Evolutionary conservation across 495 filamentous ascomycete species (phyloP).

Genomic region (Saxophila tyrrhenica): DNA sequence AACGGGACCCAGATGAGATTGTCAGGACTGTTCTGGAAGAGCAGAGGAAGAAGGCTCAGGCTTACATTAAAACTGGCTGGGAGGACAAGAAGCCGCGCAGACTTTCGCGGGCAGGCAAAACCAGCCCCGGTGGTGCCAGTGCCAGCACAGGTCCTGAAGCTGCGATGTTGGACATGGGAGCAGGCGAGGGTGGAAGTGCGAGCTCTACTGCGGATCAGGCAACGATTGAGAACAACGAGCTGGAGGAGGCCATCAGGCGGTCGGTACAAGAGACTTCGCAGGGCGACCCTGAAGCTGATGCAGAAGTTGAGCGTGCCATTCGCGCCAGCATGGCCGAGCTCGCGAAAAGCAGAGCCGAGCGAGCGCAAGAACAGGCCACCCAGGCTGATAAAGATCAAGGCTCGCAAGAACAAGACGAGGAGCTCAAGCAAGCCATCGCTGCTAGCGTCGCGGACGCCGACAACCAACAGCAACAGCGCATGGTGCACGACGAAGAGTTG

Average conservation of each 20-base stretch:
- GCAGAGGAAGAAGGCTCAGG: slow-evolving; percentile 26
- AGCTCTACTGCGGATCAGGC: neutral
- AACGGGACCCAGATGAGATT: slow-evolving; percentile 41
- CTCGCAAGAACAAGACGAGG: slow-evolving; percentile 25
- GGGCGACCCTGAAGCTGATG: slow-evolving; percentile 56
- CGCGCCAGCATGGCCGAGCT: slow-evolving; percentile 55
- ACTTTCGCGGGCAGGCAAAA: neutral
- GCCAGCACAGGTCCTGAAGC: neutral
- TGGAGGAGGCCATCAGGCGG: slow-evolving; percentile 55
- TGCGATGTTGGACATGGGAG: neutral
- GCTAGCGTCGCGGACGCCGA: slow-evolving; percentile 18
- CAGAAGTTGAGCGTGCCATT: slow-evolving; percentile 55
- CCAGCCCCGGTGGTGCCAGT: neutral
- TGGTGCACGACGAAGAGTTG: slow-evolving; percentile 29
- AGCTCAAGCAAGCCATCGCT: slow-evolving; percentile 24
- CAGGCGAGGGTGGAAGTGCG: neutral
- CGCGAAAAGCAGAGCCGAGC: slow-evolving; percentile 22
- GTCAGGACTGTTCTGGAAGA: slow-evolving; percentile 27
- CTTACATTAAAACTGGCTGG: slow-evolving; percentile 10
- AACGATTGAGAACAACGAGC: slow-evolving; percentile 37
- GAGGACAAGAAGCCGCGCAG: slow-evolving; percentile 4
- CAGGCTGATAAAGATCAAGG: neutral
- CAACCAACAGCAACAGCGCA: slow-evolving; percentile 38
- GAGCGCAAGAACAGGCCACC: slow-evolving; percentile 9
- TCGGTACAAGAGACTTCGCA: slow-evolving; percentile 58